Percentiles rank a stretch among this genome's conserved stretches.
These are phyloP conservation scores for Areca catechu DNA, from an alignment of 176 grass and related monocot genomes.

Conservation along the genomic window DNA sequence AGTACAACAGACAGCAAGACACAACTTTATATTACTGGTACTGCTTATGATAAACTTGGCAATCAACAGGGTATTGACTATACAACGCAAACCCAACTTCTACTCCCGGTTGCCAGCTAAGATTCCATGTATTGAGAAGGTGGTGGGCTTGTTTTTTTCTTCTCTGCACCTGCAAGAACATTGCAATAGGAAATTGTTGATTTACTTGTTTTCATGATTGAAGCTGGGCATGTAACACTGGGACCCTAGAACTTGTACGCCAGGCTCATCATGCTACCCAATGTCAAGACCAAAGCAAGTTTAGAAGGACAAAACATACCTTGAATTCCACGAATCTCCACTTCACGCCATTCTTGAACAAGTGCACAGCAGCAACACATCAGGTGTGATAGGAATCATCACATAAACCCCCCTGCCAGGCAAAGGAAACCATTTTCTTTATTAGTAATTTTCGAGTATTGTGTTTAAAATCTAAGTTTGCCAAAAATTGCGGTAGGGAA, in stretches of 20 bases:
- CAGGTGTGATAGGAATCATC: constrained; percentile 91
- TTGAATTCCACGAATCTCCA: constrained; percentile 61
- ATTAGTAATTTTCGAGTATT: too few species aligned
- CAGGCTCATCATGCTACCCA: not conserved
- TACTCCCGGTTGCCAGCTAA: constrained; percentile 4
- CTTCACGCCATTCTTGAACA: constrained; percentile 98
- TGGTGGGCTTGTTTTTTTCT: constrained; percentile 57
- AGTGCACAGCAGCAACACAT: constrained; percentile 93
- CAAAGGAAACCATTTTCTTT: not conserved
- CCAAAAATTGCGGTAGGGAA: too few species aligned
- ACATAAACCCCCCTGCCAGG: constrained; percentile 66
- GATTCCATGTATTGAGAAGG: constrained; percentile 75
- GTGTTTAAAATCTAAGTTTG: too few species aligned
- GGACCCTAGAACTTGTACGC: not conserved
- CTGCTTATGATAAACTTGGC: too few species aligned
- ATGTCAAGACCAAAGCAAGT: not conserved
- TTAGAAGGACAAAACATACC: constrained; percentile 24
- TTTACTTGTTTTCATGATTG: not conserved
- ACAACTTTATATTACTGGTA: too few species aligned
- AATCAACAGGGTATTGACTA: too few species aligned
- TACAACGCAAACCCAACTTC: too few species aligned
- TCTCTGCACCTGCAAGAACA: constrained; percentile 41
- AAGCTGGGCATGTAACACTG: not conserved
- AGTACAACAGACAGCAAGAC: too few species aligned
- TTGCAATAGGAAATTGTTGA: not conserved